These are phyloP conservation scores for Fusarium sp. DNA, from an alignment of 2,329 filamentous ascomycete genomes.

Conservation along the genomic window DNA sequence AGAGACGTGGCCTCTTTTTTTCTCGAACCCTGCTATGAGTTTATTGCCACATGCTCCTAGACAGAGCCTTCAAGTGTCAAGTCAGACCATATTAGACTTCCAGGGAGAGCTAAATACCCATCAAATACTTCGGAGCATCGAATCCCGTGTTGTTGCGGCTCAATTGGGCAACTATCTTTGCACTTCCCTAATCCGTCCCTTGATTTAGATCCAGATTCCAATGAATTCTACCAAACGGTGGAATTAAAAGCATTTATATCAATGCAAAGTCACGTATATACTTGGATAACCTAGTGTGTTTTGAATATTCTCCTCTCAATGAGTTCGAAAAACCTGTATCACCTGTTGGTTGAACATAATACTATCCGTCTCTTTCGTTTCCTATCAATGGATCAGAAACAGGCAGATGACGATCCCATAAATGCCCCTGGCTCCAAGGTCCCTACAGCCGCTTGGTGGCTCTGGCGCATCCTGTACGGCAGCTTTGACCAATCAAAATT, in stretches of 20 bases:
- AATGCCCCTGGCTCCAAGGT: slow-evolving; percentile 16
- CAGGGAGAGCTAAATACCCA: not conserved
- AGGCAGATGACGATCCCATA: slow-evolving; percentile 12
- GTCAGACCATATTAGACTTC: slow-evolving; percentile 1
- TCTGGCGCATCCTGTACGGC: slow-evolving; percentile 32
- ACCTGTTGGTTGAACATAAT: not conserved
- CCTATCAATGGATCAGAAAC: slow-evolving; percentile 3
- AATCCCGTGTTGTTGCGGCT: slow-evolving; percentile 31
- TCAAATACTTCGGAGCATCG: slow-evolving; percentile 27
- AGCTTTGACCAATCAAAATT: slow-evolving; percentile 23
- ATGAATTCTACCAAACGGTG: not conserved
- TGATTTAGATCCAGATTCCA: not conserved
- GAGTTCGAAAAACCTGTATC: slow-evolving; percentile 2
- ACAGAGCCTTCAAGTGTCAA: not conserved
- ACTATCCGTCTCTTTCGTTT: not conserved
- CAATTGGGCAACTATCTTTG: slow-evolving; percentile 31
- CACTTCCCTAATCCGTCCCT: slow-evolving; percentile 16
- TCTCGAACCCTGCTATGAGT: slow-evolving; percentile 10
- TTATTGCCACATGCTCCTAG: slow-evolving; percentile 29
- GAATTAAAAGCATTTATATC: not conserved
- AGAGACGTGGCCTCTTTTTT: slow-evolving; percentile 26
- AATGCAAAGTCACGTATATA: not conserved
- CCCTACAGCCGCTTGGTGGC: slow-evolving; percentile 33
- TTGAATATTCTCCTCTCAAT: not conserved
- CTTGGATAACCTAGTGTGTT: not conserved